Conservation (phyloP, 345 rosid species). For the Salix caprea region DNA sequence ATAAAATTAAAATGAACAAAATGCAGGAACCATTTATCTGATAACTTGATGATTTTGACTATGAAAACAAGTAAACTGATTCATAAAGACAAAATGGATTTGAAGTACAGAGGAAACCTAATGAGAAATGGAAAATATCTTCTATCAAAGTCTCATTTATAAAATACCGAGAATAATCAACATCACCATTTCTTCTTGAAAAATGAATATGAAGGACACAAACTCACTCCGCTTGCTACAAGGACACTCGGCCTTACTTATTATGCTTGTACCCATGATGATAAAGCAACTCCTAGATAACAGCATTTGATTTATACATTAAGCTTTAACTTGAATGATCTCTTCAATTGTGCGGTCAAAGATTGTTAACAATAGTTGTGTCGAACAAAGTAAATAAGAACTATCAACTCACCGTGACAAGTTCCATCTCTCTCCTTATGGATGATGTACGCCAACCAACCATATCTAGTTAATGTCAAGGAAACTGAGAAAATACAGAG, state of each 20-base stretch:
- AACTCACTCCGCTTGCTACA: not conserved
- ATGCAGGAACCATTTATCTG: too few relatives aligned
- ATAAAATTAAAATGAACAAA: not conserved
- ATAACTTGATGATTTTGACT: too few relatives aligned
- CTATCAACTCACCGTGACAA: constrained; percentile 51
- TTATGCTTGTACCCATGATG: too few relatives aligned
- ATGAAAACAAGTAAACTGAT: too few relatives aligned
- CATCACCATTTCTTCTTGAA: not conserved
- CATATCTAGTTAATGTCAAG: constrained; percentile 72
- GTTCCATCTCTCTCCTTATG: constrained; percentile 87
- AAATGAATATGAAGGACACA: not conserved
- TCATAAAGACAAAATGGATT: too few relatives aligned
- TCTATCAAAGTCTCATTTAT: not conserved
- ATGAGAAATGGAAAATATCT: not conserved
- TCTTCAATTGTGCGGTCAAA: not conserved
- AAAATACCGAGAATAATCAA: not conserved
- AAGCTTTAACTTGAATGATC: not conserved
- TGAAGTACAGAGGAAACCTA: too few relatives aligned
- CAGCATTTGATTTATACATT: too few relatives aligned
- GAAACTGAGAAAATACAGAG: constrained; percentile 21
- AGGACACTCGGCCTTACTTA: too few relatives aligned
- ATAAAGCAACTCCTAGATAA: too few relatives aligned
- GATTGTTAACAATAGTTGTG: too few relatives aligned
- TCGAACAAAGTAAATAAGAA: not conserved
- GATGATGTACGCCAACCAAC: constrained; percentile 99